Conservation (phyloP, 352 stramenopile species). For the Nannochloropsis limnetica region DNA sequence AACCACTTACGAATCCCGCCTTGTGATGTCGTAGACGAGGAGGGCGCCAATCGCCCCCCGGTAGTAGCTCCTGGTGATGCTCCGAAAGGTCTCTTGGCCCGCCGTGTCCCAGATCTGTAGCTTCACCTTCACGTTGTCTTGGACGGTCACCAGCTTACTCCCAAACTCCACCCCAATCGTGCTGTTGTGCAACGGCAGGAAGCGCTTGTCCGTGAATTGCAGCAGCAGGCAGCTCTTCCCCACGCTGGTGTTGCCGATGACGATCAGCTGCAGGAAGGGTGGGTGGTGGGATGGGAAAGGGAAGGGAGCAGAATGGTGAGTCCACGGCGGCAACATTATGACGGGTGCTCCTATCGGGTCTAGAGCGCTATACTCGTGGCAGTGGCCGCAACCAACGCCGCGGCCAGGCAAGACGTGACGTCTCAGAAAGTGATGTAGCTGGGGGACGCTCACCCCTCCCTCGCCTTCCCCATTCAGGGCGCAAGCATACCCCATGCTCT, state of each 20-base stretch:
- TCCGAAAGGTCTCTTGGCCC: slow-evolving; percentile 77
- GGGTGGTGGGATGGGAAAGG: background rate
- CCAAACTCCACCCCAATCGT: slow-evolving; percentile 55
- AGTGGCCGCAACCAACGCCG: no score
- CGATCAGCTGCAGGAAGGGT: slow-evolving; percentile 47
- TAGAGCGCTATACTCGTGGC: background rate
- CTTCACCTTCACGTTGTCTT: slow-evolving; percentile 41
- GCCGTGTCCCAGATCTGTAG: slow-evolving; percentile 60
- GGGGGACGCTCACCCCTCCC: background rate
- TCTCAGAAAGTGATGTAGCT: background rate
- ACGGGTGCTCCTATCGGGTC: background rate
- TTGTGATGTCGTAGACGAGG: slow-evolving; percentile 82
- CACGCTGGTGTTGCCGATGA: slow-evolving; percentile 50
- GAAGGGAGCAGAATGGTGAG: background rate
- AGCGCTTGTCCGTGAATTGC: slow-evolving; percentile 50
- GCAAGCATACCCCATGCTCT: background rate
- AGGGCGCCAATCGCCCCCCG: slow-evolving; percentile 75
- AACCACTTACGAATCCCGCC: slow-evolving; percentile 50
- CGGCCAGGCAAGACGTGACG: no score
- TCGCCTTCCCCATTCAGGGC: background rate
- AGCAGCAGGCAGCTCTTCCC: slow-evolving; percentile 53
- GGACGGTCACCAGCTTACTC: slow-evolving; percentile 42
- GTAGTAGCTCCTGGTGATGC: slow-evolving; percentile 79
- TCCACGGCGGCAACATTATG: background rate
- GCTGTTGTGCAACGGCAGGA: slow-evolving; percentile 42